These are phyloP conservation scores for Nigrograna mackinnonii DNA, from an alignment of 2,329 filamentous ascomycete species.

Conservation along the genomic window DNA sequence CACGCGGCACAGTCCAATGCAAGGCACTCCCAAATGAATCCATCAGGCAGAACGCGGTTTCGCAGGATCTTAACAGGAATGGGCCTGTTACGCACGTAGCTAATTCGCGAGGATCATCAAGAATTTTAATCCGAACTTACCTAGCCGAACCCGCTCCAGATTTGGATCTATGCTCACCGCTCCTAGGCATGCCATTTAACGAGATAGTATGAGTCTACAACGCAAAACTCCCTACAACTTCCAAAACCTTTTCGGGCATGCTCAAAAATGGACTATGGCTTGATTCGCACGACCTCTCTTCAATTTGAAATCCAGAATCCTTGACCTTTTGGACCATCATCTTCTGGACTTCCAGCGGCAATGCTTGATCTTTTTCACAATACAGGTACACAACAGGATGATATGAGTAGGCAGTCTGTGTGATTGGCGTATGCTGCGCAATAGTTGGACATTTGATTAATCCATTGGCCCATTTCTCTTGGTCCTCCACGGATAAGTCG, in stretches of 20 bases:
- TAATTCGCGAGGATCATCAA: too few species aligned
- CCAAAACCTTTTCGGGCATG: conserved; percentile 19
- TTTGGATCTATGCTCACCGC: too few species aligned
- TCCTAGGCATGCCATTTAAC: too few species aligned
- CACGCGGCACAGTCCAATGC: too few species aligned
- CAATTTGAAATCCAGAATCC: neutral
- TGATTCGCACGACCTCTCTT: neutral
- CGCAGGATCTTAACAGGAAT: too few species aligned
- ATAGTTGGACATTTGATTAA: neutral
- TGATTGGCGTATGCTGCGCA: neutral
- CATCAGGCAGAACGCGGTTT: too few species aligned
- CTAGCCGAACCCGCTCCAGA: too few species aligned
- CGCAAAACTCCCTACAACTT: conserved; percentile 13
- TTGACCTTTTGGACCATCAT: conserved; percentile 5
- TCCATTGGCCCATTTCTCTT: conserved; percentile 2
- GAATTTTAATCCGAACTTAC: too few species aligned
- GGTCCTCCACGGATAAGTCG: conserved; percentile 1
- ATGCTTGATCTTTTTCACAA: conserved; percentile 5
- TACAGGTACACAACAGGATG: conserved; percentile 7
- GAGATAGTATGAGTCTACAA: too few species aligned
- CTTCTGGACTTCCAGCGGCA: conserved; percentile 5
- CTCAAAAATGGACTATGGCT: conserved; percentile 2
- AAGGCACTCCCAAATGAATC: too few species aligned
- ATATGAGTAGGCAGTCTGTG: conserved; percentile 3
- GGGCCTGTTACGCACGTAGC: too few species aligned